Evolutionary conservation across 1,139 yeast genomes (phyloP).

Genomic region (Casaregolazyma lundiana): DNA sequence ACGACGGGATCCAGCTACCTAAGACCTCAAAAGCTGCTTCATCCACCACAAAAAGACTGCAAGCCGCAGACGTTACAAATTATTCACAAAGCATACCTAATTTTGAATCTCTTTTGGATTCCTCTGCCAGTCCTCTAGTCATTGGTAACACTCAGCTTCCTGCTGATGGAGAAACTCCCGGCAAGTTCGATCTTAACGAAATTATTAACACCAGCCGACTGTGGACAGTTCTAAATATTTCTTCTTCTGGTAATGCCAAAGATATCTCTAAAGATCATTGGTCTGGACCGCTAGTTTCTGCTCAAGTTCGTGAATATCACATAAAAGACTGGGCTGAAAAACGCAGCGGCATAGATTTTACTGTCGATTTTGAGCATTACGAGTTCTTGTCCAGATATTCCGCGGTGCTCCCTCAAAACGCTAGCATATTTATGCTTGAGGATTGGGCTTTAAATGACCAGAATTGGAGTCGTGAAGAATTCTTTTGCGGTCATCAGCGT

Average conservation of each 20-base stretch:
- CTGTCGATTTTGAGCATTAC: constrained; percentile 38
- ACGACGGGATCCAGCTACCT: constrained; percentile 36
- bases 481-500: constrained; percentile 34
- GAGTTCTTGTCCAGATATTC: constrained; percentile 36
- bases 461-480: constrained; percentile 33
- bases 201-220: constrained; percentile 30
- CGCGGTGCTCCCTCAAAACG: constrained; percentile 32
- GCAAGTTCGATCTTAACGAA: constrained; percentile 21
- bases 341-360: constrained; percentile 33
- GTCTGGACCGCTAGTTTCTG: constrained; percentile 34
- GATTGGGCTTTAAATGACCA: constrained; percentile 36
- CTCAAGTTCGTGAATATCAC: constrained; percentile 34
- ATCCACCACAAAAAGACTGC: constrained; percentile 23
- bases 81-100: constrained; percentile 17
- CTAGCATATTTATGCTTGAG: constrained; percentile 29
- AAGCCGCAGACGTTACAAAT: constrained; percentile 3
- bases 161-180: constrained; percentile 8
- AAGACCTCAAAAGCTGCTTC: constrained; percentile 32
- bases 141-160: constrained; percentile 10
- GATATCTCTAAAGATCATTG: constrained; percentile 30
- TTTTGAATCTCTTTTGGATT: constrained; percentile 21
- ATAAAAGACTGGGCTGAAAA: constrained; percentile 38
- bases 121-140: constrained; percentile 24
- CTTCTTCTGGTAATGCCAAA: constrained; percentile 28
- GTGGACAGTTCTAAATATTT: constrained; percentile 34